These are phyloP conservation scores for Chlamydomonas sp. DNA, from an alignment of 139 green algal genomes.

Conservation along the genomic window DNA sequence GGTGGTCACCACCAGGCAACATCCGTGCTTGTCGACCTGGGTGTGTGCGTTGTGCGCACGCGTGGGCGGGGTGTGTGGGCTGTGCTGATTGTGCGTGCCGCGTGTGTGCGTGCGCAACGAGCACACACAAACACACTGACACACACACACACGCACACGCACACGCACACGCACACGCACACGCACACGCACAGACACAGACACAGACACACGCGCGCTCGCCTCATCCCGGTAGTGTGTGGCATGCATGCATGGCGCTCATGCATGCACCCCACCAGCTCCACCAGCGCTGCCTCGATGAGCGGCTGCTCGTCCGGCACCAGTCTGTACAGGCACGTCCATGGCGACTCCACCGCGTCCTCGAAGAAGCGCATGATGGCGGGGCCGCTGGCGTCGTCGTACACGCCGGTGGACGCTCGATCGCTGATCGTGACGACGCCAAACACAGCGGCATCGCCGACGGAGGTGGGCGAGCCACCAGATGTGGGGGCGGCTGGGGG, in stretches of 20 bases:
- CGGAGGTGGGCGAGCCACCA: slow-evolving; percentile 30
- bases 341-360: slow-evolving; percentile 69
- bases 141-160: no score
- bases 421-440: slow-evolving; percentile 31
- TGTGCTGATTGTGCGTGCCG: no score
- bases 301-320: slow-evolving; percentile 71
- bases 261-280: slow-evolving; percentile 46
- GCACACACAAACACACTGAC: no score
- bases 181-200: no score
- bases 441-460: slow-evolving; percentile 60
- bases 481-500: no score
- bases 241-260: no score
- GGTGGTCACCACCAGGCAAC: slow-evolving; percentile 84
- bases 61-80: no score
- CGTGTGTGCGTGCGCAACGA: no score
- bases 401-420: slow-evolving; percentile 61
- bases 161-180: background rate
- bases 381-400: slow-evolving; percentile 76
- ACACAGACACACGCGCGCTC: no score
- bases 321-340: slow-evolving; percentile 67
- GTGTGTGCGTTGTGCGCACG: no score
- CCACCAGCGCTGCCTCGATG: slow-evolving; percentile 74
- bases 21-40: slow-evolving; percentile 65
- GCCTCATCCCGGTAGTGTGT: background rate
- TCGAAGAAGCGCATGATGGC: slow-evolving; percentile 82